Percentiles rank a stretch among this genome's conserved stretches.
Evolutionary conservation across 2,329 filamentous ascomycete genomes (phyloP).

Genomic region (Sclerotinia glacialis): DNA sequence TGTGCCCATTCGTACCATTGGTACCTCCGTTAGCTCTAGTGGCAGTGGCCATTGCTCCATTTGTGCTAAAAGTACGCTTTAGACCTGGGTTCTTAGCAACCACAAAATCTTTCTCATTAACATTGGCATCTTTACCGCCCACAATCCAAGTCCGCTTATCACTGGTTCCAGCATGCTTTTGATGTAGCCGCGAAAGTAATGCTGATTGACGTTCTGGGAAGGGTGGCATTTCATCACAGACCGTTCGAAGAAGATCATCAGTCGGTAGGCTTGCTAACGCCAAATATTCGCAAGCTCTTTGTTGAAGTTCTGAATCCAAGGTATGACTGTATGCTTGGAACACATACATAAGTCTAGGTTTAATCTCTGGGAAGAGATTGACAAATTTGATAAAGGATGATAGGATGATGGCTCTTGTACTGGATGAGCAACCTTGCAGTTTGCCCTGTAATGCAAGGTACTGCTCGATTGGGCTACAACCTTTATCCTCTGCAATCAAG

Average conservation of each 20-base stretch:
- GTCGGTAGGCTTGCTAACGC: constrained; percentile 79
- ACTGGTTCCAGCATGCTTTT: constrained; percentile 88
- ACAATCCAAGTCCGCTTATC: constrained; percentile 97
- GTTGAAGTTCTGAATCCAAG: constrained; percentile 90
- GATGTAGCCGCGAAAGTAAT: constrained; percentile 84
- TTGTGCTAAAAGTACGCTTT: constrained; percentile 78
- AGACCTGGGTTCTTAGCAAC: constrained; percentile 78
- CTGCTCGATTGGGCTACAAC: constrained; percentile 95
- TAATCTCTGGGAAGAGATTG: constrained; percentile 97
- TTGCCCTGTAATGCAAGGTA: constrained; percentile 90
- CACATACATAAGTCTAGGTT: constrained; percentile 85
- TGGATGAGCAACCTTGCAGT: constrained; percentile 81
- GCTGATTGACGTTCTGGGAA: constrained; percentile 95
- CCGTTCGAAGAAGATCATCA: constrained; percentile 86
- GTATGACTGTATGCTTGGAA: constrained; percentile 94
- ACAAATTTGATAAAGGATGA: constrained; percentile 97
- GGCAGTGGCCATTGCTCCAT: constrained; percentile 40
- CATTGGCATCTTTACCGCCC: constrained; percentile 92
- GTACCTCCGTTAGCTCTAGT: constrained; percentile 48
- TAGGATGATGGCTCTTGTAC: constrained; percentile 87
- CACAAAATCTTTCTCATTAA: constrained; percentile 73
- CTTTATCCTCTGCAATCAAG: constrained; percentile 85
- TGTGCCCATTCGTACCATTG: constrained; percentile 52
- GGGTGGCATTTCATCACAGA: constrained; percentile 98
- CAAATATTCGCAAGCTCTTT: constrained; percentile 93